These are phyloP conservation scores for Elsinoe fawcettii DNA, from an alignment of 2,329 filamentous ascomycete species.

Conservation along the genomic window DNA sequence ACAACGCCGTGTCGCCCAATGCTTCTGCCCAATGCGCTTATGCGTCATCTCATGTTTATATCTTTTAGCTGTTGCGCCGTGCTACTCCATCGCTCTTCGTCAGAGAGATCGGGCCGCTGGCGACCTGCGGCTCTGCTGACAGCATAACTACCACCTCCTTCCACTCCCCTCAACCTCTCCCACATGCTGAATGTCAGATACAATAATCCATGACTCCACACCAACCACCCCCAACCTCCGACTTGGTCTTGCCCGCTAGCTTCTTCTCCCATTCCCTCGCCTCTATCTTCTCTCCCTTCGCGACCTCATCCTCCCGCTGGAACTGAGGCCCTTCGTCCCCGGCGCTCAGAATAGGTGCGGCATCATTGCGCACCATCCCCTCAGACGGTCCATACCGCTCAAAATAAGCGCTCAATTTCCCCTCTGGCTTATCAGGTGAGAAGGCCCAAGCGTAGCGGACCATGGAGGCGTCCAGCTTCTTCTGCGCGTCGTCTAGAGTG, in stretches of 20 bases:
- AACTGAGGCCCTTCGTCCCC: no score
- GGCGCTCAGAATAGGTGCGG: no score
- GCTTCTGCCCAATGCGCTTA: not conserved
- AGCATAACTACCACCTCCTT: not conserved
- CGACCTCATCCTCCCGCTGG: not conserved
- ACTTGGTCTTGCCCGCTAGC: not conserved
- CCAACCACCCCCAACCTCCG: not conserved
- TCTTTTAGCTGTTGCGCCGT: no score
- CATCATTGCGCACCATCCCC: not conserved
- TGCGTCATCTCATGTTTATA: not conserved
- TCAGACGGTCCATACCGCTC: not conserved
- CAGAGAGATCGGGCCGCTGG: no score
- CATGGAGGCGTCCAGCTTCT: constrained; percentile 1
- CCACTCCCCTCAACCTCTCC: not conserved
- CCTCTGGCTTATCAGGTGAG: not conserved
- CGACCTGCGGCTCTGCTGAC: no score
- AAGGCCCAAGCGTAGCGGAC: constrained; percentile 6
- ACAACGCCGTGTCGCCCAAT: not conserved
- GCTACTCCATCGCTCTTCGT: no score
- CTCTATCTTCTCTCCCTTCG: not conserved
- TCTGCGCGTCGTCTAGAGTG: not conserved
- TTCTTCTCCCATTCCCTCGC: not conserved
- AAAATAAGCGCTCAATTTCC: constrained; percentile 6
- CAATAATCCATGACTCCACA: constrained; percentile 11
- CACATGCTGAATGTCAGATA: not conserved